Conservation (phyloP, 768 basidiomycete species). For the Suillus lakei region DNA sequence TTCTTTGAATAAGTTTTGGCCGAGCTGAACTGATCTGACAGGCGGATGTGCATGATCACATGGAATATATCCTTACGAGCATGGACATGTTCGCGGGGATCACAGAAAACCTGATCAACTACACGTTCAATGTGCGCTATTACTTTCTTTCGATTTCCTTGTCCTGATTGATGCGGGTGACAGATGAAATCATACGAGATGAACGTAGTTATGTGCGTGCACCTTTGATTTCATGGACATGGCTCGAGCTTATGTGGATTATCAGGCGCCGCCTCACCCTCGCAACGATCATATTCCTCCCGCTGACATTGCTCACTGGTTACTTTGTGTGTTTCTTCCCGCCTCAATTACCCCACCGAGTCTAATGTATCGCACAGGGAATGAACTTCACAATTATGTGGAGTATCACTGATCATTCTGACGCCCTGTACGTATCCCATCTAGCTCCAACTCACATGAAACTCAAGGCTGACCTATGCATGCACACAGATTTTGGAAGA, state of each 20-base stretch:
- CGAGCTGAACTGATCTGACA: conserved; percentile 23
- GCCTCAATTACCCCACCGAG: conserved; percentile 18
- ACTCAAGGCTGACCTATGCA: conserved; percentile 21
- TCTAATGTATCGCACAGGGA: conserved; percentile 46
- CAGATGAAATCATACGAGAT: conserved; percentile 77
- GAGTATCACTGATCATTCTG: conserved; percentile 49
- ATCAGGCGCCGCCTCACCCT: conserved; percentile 66
- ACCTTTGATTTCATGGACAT: conserved; percentile 3
- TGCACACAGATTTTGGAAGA: conserved; percentile 62
- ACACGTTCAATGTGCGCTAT: conserved; percentile 70
- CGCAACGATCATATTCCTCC: conserved; percentile 73
- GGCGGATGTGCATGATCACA: conserved; percentile 80
- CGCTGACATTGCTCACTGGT: conserved; percentile 70
- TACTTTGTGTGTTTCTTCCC: conserved; percentile 59
- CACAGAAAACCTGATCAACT: conserved; percentile 72
- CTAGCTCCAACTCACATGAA: neutral
- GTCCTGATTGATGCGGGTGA: neutral
- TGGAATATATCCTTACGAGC: conserved; percentile 71
- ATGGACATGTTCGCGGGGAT: conserved; percentile 77
- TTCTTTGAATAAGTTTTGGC: conserved; percentile 1
- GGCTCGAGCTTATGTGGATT: neutral
- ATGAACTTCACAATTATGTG: conserved; percentile 68
- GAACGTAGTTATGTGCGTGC: conserved; percentile 72
- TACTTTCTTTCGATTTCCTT: neutral
- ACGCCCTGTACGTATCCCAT: conserved; percentile 47